Evolutionary conservation across 306 rosid species (phyloP), one percentile per base, ranked within the genome.

Genomic region (Quillaja saponaria): DNA sequence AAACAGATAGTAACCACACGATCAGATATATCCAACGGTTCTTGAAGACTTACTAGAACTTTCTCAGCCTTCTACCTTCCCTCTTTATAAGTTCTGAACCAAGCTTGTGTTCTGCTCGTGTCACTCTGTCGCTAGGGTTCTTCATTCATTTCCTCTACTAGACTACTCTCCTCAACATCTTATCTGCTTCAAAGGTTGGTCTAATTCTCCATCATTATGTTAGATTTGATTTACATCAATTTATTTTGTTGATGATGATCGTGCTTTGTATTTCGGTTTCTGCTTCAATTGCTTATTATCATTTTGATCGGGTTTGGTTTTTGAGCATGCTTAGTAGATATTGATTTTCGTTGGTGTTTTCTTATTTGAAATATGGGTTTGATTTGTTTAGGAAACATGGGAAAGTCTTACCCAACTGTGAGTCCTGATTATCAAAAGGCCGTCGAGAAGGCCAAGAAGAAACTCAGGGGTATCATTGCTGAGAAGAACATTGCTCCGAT

Each of bases 401-500:
- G 72, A n/a, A 92, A 87, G 67, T 67, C 75, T 11, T 89, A 89
- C 80, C 99, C 99, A n/a, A 53, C 75, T 37, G 99, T 92, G 8
- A 89, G 81, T 56, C 66, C 81, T 3, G 97, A 92, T 55, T 89
- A 92, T 82, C 73, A 63, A 61, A 78, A 85, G 75, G 89, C 95
- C 50, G 58, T 87, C 48, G 91, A 84, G 49, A 92, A 92, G 84
- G 96, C 99, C 10, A 92, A 46, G 90, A 89, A 47, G 77, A 92
- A 85, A 81, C 99, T 92, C 52, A 87, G 97, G 40, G 95, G 99
- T 0, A 31, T 92, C 39, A 85, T 92, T 34, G 96, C 99, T 11
- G 99, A 92, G 71, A 92, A 92, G 86, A 77, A 67, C 56, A 86
- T 95, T 37, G 99, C 96, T 57, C 95, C 99, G 62, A 58, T 92